Evolutionary conservation across 495 filamentous ascomycete species (phyloP), one percentile per base, ranked within the genome.

Genomic region (Penicilliopsis zonata): DNA sequence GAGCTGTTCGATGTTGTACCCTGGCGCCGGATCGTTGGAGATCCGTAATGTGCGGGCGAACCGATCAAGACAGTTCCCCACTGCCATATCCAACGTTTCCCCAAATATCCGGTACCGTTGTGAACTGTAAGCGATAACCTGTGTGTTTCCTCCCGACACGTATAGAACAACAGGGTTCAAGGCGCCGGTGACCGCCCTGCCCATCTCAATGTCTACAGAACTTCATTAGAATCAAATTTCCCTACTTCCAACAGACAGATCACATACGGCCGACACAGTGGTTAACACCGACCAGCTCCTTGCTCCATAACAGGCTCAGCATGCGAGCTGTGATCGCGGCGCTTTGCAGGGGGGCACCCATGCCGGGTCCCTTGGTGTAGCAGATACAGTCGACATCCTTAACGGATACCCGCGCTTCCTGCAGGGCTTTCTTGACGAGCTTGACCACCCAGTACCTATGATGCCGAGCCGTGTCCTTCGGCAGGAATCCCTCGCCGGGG

Each of bases 41-140:
- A 98, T 96, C 36, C 69, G 65, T 16, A 98, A 68, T 8, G 85
- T 86, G 34, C 90, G 74, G 28, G 90, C 90, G 57, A 98, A 98
- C 14, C 90, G 74, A 57, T 98, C 90, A 13, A 98, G 73, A 57
- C 90, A 98, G 57, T 98, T 96, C 2, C 90, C 90, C 1, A 98
- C 87, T 6, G 90, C 90, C 40, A 98, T 95, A 49, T 98, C 90
- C 13, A 98, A 76, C 4, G 92, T 81, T 62, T 98, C 90, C 28
- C 90, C 90, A 57, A 98, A 98, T 51, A 98, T 96, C 13, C 90
- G 80, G 61, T 98, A 98, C 34, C 86, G 70, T 50, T 86, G 84
- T 30, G 83, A 76, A 28, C 84, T 83, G 65, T 96, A 98, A 18
- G 90, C 90, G 43, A 98, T 96, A 5, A 96, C 88, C 57, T 96